These are phyloP conservation scores for Scleroderma bovista DNA, from an alignment of 768 basidiomycete species.

Conservation along the genomic window DNA sequence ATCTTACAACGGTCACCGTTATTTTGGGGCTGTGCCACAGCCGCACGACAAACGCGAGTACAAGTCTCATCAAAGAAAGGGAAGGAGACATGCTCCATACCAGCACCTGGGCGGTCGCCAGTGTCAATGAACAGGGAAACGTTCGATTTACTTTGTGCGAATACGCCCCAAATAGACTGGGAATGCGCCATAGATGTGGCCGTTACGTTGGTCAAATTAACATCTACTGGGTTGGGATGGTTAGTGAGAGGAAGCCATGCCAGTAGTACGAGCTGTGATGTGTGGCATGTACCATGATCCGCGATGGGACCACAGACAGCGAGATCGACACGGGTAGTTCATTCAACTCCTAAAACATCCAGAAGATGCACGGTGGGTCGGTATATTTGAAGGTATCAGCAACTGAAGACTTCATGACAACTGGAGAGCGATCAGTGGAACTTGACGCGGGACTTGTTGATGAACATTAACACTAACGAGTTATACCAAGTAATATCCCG, in stretches of 20 bases:
- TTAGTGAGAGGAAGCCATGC: conserved; percentile 64
- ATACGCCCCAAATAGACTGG: no score
- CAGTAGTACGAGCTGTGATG: conserved; percentile 71
- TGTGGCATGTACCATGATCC: conserved; percentile 55
- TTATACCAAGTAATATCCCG: conserved; percentile 84
- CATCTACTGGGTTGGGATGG: conserved; percentile 1
- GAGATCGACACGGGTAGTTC: conserved; percentile 58
- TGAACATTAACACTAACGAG: no score
- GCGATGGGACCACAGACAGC: conserved; percentile 74
- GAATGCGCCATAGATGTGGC: no score
- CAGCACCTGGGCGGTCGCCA: no score
- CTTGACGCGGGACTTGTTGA: no score
- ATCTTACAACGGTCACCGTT: conserved; percentile 56
- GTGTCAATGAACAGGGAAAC: no score
- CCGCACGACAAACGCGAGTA: conserved; percentile 74
- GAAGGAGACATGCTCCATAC: no score
- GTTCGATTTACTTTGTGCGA: no score
- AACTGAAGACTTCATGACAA: conserved; percentile 59
- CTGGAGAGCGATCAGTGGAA: conserved; percentile 60
- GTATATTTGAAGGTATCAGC: conserved; percentile 66
- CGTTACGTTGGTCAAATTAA: conserved; percentile 7
- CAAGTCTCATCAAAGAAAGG: no score
- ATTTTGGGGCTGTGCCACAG: conserved; percentile 62
- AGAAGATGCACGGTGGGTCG: conserved; percentile 71
- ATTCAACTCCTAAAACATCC: conserved; percentile 71